Evolutionary conservation across 108 stramenopile species (phyloP).

Genomic region (Cyclotella choctawhatcheeana): DNA sequence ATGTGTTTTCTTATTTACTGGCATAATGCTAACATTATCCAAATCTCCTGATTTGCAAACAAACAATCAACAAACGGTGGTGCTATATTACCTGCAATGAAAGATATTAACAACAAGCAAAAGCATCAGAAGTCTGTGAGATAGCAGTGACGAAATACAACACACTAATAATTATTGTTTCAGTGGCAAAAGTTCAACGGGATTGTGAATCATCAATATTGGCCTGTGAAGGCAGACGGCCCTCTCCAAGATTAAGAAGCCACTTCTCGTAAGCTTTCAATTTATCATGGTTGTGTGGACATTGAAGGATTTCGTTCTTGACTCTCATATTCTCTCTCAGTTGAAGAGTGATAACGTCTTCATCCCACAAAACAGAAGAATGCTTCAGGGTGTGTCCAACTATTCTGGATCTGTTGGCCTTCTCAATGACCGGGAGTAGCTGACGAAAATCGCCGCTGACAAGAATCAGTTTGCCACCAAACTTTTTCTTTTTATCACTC

Average conservation of each 20-base stretch:
- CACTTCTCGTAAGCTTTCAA: background rate
- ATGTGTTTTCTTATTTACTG: too few species aligned
- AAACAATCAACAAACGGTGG: too few species aligned
- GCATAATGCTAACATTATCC: too few species aligned
- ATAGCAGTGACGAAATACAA: too few species aligned
- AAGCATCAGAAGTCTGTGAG: too few species aligned
- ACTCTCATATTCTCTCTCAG: background rate
- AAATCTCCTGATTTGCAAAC: too few species aligned
- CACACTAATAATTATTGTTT: too few species aligned
- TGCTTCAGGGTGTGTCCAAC: background rate
- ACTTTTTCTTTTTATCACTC: background rate
- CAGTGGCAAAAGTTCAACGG: too few species aligned
- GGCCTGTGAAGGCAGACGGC: too few species aligned
- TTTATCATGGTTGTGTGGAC: background rate
- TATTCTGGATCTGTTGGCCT: background rate
- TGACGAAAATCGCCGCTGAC: background rate
- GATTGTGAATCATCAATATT: too few species aligned
- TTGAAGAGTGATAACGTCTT: background rate
- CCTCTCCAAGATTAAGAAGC: background rate
- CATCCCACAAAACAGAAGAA: background rate
- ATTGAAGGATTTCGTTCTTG: background rate
- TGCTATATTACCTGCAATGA: too few species aligned
- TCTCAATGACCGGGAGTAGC: background rate
- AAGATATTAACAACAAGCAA: too few species aligned
- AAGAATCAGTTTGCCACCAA: background rate